Percentiles rank a stretch among this genome's conserved stretches.
Evolutionary conservation across 1,284 basidiomycete genomes (phyloP).

Genomic region (Cutaneotrichosporon dermatis): DNA sequence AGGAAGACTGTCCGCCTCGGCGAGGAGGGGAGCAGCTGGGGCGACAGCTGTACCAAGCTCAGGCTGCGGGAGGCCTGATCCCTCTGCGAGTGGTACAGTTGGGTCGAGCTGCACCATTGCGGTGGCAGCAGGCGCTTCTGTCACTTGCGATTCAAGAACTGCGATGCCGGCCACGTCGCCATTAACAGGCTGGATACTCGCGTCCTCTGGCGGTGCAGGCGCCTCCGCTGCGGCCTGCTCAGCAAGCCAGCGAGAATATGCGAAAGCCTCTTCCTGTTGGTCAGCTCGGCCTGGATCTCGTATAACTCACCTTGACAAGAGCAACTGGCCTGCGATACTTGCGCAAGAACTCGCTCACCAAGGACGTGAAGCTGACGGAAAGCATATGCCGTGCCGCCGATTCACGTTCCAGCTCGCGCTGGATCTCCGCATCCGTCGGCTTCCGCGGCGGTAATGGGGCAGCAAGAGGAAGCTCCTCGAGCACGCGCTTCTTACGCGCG

Average conservation of each 20-base stretch:
- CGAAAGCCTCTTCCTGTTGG: constrained; percentile 27
- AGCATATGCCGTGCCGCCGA: constrained; percentile 72
- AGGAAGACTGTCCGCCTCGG: background rate
- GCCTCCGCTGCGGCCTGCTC: constrained; percentile 21
- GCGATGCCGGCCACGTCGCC: background rate
- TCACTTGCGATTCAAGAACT: constrained; percentile 2
- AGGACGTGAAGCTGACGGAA: constrained; percentile 79
- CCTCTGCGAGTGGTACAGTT: background rate
- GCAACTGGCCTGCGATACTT: constrained; percentile 91
- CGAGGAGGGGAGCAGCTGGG: background rate
- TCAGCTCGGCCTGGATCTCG: background rate
- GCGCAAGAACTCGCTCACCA: constrained; percentile 82
- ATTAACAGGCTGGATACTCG: constrained; percentile 1
- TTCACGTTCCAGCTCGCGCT: constrained; percentile 77
- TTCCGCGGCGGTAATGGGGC: constrained; percentile 81
- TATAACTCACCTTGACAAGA: constrained; percentile 60
- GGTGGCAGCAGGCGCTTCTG: background rate
- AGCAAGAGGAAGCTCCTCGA: constrained; percentile 82
- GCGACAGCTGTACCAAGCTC: background rate
- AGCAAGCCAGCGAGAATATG: constrained; percentile 11
- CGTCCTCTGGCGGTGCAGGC: background rate
- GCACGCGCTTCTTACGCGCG: constrained; percentile 71
- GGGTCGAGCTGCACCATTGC: constrained; percentile 3
- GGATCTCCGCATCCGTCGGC: constrained; percentile 77
- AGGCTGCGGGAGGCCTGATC: background rate